These are phyloP conservation scores for Fusarium hainanense DNA, from an alignment of 2,329 filamentous ascomycete genomes.

Conservation along the genomic window DNA sequence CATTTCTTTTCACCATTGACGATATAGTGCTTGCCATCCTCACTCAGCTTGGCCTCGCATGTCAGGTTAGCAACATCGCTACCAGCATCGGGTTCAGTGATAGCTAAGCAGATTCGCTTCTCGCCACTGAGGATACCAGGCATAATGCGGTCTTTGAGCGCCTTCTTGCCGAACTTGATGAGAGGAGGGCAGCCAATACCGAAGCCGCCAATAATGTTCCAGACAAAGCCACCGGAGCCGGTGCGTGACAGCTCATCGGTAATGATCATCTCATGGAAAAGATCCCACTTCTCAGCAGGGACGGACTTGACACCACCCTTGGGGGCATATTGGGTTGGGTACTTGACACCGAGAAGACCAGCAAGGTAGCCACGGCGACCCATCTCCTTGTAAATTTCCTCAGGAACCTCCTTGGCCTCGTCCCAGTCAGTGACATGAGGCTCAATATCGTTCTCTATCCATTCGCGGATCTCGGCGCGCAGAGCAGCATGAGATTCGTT, in stretches of 20 bases:
- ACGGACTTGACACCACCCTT: conserved; percentile 78
- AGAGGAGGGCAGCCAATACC: conserved; percentile 93
- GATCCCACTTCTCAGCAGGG: conserved; percentile 89
- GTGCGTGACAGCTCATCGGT: conserved; percentile 93
- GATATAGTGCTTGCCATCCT: conserved; percentile 98
- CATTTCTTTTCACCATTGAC: conserved; percentile 99
- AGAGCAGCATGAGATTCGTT: conserved; percentile 94
- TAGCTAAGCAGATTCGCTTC: conserved; percentile 97
- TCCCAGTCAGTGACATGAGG: conserved; percentile 97
- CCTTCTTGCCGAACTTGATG: conserved; percentile 90
- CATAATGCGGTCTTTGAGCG: conserved; percentile 85
- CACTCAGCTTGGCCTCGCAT: conserved; percentile 93
- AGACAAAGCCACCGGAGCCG: conserved; percentile 92
- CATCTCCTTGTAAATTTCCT: conserved; percentile 94
- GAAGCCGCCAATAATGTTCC: conserved; percentile 97
- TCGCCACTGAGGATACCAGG: conserved; percentile 90
- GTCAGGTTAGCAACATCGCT: conserved; percentile 95
- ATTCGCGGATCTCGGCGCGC: conserved; percentile 89
- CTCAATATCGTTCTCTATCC: conserved; percentile 90
- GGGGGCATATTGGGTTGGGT: conserved; percentile 79
- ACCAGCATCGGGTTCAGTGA: conserved; percentile 96
- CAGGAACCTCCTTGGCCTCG: conserved; percentile 89
- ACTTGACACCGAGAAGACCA: conserved; percentile 88
- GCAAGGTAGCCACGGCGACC: conserved; percentile 91
- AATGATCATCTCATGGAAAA: conserved; percentile 96